Evolutionary conservation across 495 filamentous ascomycete species (phyloP).

Genomic region (Lineolata rhizophorae): DNA sequence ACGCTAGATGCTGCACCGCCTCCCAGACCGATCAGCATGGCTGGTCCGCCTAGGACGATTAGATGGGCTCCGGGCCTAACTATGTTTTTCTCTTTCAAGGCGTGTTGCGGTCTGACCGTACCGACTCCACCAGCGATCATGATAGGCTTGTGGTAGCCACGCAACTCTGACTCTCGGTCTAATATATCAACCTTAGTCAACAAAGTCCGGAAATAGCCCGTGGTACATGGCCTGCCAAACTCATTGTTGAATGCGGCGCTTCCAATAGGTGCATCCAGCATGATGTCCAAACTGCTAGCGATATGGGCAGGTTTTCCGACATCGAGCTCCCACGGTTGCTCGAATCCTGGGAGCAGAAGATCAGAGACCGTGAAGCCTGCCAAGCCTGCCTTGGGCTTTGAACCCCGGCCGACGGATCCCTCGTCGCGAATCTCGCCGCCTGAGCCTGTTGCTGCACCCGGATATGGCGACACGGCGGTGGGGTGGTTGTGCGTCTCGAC

Average conservation of each 20-base stretch:
- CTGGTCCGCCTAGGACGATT: constrained; percentile 82
- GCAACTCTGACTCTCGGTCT: constrained; percentile 42
- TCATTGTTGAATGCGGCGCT: constrained; percentile 95
- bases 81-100: constrained; percentile 53
- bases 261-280: constrained; percentile 90
- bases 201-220: constrained; percentile 78
- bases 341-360: constrained; percentile 60
- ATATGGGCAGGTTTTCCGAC: constrained; percentile 81
- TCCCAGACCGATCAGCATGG: constrained; percentile 92
- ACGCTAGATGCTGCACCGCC: constrained; percentile 89
- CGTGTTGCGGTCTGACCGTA: constrained; percentile 84
- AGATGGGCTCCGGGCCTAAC: constrained; percentile 70
- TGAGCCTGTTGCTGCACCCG: constrained; percentile 81
- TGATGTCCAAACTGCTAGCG: constrained; percentile 82
- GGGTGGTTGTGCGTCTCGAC: constrained; percentile 98
- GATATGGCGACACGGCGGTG: constrained; percentile 74
- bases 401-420: constrained; percentile 80
- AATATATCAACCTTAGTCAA: constrained; percentile 38
- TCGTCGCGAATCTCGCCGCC: constrained; percentile 93
- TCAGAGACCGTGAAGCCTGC: constrained; percentile 89
- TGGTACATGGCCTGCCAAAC: constrained; percentile 79
- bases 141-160: constrained; percentile 96
- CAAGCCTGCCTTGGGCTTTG: constrained; percentile 80
- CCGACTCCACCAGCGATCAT: constrained; percentile 96
- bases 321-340: constrained; percentile 74